A percentile compares a stretch with the other conserved stretches of the same genome.
These are phyloP conservation scores for Warburgia ugandensis DNA, from an alignment of 164 flowering plant species.

Conservation along the genomic window DNA sequence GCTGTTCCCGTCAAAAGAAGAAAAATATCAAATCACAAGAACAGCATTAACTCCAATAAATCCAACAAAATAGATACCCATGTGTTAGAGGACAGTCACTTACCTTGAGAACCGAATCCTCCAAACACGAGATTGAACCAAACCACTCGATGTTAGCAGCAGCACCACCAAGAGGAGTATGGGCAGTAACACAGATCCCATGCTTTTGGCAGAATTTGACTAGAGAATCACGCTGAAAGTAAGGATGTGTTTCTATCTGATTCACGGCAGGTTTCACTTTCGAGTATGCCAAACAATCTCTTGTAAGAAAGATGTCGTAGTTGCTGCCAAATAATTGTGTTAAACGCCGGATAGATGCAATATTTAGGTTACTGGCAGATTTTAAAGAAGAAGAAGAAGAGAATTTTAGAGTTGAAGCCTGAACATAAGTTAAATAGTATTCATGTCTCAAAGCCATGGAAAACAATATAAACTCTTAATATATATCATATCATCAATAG, in stretches of 20 bases:
- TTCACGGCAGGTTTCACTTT: constrained; percentile 94
- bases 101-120: constrained; percentile 70
- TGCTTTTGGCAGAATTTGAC: constrained; percentile 95
- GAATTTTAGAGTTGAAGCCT: no score
- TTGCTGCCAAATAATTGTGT: constrained; percentile 52
- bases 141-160: constrained; percentile 81
- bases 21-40: background rate
- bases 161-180: constrained; percentile 89
- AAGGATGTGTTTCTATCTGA: constrained; percentile 91
- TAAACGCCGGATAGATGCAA: no score
- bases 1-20: constrained; percentile 26
- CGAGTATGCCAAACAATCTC: constrained; percentile 90
- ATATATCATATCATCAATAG: no score
- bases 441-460: no score
- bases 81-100: constrained; percentile 1
- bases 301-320: constrained; percentile 80
- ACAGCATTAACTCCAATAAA: background rate
- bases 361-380: background rate
- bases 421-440: no score
- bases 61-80: no score
- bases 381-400: no score
- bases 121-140: constrained; percentile 82
- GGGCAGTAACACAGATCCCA: constrained; percentile 81
- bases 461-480: no score
- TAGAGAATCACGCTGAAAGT: constrained; percentile 86